These are phyloP conservation scores for Trifolium dubium DNA, from an alignment of 306 rosid species.

Conservation along the genomic window DNA sequence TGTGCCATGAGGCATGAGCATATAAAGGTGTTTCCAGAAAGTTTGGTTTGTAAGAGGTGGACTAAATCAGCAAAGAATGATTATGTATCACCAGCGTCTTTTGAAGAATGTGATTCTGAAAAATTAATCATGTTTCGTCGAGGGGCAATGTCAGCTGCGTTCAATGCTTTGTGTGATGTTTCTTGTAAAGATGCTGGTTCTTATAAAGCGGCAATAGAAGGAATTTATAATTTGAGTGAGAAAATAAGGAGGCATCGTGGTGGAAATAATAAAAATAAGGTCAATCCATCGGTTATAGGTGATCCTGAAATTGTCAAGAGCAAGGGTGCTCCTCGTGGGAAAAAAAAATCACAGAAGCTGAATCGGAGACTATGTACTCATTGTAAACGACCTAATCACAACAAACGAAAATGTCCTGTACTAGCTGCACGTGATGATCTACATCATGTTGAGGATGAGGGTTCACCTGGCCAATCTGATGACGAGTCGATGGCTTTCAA, in stretches of 20 bases:
- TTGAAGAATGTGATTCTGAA: background rate
- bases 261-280: background rate
- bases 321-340: background rate
- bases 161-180: background rate
- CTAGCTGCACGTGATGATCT: background rate
- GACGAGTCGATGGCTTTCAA: too few relatives aligned
- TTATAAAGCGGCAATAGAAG: background rate
- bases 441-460: background rate
- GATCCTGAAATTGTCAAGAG: background rate
- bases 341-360: background rate
- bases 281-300: background rate
- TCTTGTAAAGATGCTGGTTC: background rate
- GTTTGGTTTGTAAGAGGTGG: background rate
- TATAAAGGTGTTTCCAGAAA: background rate
- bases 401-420: background rate
- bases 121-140: background rate
- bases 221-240: background rate
- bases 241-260: background rate
- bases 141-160: background rate
- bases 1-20: background rate
- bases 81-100: background rate
- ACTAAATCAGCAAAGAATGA: background rate
- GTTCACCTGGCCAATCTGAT: too few relatives aligned
- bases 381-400: background rate
- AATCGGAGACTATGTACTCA: background rate